phyloP scores from a whole-genome alignment of 169 alveolate species.

The Eimeria acervulina region DNA sequence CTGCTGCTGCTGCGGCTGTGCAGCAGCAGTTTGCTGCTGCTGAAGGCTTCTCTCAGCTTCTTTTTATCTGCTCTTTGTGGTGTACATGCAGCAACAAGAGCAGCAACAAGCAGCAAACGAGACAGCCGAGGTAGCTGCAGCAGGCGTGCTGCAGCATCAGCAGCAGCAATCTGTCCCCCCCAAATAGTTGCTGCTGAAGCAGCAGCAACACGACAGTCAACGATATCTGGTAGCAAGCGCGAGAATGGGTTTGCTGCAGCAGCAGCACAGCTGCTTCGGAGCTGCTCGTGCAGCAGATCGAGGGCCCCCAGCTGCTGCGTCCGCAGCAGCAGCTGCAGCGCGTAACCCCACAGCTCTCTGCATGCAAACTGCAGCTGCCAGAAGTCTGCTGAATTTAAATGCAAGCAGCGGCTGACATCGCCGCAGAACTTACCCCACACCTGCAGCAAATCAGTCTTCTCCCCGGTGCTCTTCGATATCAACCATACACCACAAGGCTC shows the following conservation, averaged over 20 bases:
- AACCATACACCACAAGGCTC: too few relatives aligned
- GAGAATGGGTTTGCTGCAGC: slow-evolving; percentile 68
- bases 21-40: slow-evolving; percentile 30
- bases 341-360: slow-evolving; percentile 73
- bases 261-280: slow-evolving; percentile 54
- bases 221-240: slow-evolving; percentile 66
- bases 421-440: slow-evolving; percentile 24
- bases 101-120: slow-evolving; percentile 78
- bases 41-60: slow-evolving; percentile 22
- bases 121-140: slow-evolving; percentile 76
- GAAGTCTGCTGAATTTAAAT: slow-evolving; percentile 47
- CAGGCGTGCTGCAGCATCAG: slow-evolving; percentile 72
- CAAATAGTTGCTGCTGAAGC: slow-evolving; percentile 32
- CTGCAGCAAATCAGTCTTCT: too few relatives aligned
- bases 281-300: slow-evolving; percentile 32
- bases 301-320: background rate
- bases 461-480: too few relatives aligned
- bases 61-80: slow-evolving; percentile 14
- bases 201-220: slow-evolving; percentile 30
- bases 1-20: background rate
- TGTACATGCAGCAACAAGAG: slow-evolving; percentile 70
- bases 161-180: slow-evolving; percentile 69
- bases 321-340: slow-evolving; percentile 69
- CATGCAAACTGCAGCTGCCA: slow-evolving; percentile 60
- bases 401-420: slow-evolving; percentile 2